These are phyloP conservation scores for Tricholoma sp. DNA, from an alignment of 768 basidiomycete genomes.

Conservation along the genomic window DNA sequence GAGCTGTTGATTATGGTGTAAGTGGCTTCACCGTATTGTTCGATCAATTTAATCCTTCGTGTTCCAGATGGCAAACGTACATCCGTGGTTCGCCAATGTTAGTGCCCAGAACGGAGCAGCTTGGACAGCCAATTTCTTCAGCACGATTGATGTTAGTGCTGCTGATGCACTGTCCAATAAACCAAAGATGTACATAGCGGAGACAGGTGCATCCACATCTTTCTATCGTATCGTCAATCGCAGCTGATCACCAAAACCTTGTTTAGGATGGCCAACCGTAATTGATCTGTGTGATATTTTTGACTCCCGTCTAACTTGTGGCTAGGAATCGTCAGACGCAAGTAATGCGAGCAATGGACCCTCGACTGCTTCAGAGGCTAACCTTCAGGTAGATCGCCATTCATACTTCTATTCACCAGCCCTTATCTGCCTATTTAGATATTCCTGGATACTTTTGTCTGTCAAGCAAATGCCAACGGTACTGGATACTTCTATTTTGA, in stretches of 20 bases:
- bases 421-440: constrained; percentile 32
- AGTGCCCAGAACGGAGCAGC: constrained; percentile 59
- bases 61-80: constrained; percentile 78
- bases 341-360: constrained; percentile 63
- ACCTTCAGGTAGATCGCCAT: constrained; percentile 45
- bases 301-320: not conserved
- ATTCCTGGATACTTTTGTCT: constrained; percentile 86
- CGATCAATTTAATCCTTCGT: not conserved
- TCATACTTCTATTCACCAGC: too few relatives aligned
- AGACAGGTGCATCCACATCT: constrained; percentile 54
- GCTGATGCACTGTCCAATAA: constrained; percentile 60
- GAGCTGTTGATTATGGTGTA: constrained; percentile 66
- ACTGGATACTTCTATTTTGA: constrained; percentile 90
- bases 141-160: constrained; percentile 52
- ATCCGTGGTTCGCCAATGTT: constrained; percentile 91
- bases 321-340: constrained; percentile 53
- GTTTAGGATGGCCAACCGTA: constrained; percentile 59
- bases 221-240: not conserved
- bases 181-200: constrained; percentile 86
- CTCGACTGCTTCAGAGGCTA: constrained; percentile 52
- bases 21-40: constrained; percentile 15
- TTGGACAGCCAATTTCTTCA: constrained; percentile 84
- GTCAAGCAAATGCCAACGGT: constrained; percentile 75
- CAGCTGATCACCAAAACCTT: not conserved
- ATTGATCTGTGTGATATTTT: constrained; percentile 8